These are phyloP conservation scores for Pseudogymnoascus sp. DNA, from an alignment of 2,329 filamentous ascomycete species.

Conservation along the genomic window DNA sequence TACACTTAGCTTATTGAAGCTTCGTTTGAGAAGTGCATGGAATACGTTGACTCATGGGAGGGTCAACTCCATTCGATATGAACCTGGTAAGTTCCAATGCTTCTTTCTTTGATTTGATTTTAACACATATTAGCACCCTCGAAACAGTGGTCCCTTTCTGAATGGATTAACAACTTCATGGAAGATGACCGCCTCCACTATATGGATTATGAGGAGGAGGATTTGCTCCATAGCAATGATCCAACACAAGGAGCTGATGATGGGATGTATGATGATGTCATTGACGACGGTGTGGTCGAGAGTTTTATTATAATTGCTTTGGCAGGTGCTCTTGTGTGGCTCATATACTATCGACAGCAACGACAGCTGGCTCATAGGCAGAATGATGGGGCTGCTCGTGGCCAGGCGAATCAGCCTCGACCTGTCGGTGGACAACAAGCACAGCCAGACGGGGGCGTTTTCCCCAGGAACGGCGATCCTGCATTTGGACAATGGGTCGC, in stretches of 20 bases:
- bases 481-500: constrained; percentile 57
- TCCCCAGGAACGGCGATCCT: constrained; percentile 59
- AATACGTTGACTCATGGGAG: constrained; percentile 86
- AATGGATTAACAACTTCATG: constrained; percentile 84
- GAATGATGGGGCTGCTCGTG: constrained; percentile 33
- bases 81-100: constrained; percentile 59
- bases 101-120: constrained; percentile 10
- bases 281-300: constrained; percentile 76
- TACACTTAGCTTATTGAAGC: constrained; percentile 76
- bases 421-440: constrained; percentile 22
- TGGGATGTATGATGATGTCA: constrained; percentile 51
- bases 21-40: constrained; percentile 83
- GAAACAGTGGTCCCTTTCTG: constrained; percentile 68
- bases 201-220: constrained; percentile 44
- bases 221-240: constrained; percentile 40
- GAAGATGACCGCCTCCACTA: constrained; percentile 57
- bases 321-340: constrained; percentile 62
- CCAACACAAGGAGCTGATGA: constrained; percentile 49
- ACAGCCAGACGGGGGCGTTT: constrained; percentile 44
- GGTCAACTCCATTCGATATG: constrained; percentile 85
- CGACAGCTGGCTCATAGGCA: constrained; percentile 51
- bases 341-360: constrained; percentile 75
- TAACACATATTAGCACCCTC: constrained; percentile 48
- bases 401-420: constrained; percentile 23
- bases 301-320: constrained; percentile 76